Evolutionary conservation across 306 rosid species (phyloP).

Genomic region (Herpetospermum pedunculosum): DNA sequence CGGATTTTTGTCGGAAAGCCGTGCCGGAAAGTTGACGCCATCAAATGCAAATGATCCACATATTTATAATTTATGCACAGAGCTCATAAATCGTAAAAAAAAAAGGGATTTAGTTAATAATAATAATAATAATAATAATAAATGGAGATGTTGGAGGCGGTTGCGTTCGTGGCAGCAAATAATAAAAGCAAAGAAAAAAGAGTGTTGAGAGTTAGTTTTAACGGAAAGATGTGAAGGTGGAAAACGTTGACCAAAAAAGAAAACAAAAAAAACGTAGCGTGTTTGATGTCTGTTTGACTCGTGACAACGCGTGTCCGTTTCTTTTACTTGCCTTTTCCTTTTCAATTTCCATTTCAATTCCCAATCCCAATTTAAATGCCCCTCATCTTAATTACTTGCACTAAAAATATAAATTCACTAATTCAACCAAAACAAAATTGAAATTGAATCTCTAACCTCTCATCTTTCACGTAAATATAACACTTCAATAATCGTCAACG

Average conservation of each 20-base stretch:
- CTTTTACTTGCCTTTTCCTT: too few species aligned
- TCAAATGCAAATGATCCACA: not conserved
- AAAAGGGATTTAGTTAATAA: too few species aligned
- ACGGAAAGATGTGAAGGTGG: not conserved
- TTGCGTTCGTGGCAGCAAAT: conserved; percentile 5
- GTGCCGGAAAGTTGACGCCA: not conserved
- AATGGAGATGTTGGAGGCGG: not conserved
- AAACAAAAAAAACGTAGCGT: not conserved
- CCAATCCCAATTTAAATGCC: too few species aligned
- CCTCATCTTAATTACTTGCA: too few species aligned
- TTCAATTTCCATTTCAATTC: too few species aligned
- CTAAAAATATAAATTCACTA: too few species aligned
- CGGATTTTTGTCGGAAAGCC: not conserved
- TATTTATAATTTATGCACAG: too few species aligned
- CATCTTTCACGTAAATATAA: too few species aligned
- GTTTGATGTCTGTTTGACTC: conserved; percentile 3
- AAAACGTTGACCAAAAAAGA: not conserved
- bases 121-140: not conserved
- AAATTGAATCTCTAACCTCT: too few species aligned
- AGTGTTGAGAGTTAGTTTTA: not conserved
- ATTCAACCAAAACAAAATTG: too few species aligned
- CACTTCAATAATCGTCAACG: too few species aligned
- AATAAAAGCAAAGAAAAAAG: not conserved
- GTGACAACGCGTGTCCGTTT: conserved; percentile 1
- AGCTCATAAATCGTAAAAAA: too few species aligned